Conservation (phyloP, 768 basidiomycete species). For the Russula earlei region DNA sequence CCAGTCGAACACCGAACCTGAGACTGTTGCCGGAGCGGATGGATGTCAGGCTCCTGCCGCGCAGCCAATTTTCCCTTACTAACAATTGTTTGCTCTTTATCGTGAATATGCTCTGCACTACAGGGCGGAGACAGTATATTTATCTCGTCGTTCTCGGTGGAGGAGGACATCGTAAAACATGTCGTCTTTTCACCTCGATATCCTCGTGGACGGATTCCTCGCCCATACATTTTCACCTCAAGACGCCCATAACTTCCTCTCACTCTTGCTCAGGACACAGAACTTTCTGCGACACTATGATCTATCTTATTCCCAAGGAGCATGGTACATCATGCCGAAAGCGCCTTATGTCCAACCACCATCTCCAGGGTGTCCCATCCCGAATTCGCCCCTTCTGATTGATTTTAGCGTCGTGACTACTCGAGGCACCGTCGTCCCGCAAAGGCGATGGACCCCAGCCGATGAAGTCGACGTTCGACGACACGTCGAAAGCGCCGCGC, state of each 20-base stretch:
- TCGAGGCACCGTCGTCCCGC: conserved; percentile 1
- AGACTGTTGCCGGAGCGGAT: no score
- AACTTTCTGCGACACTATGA: background rate
- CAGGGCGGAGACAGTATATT: no score
- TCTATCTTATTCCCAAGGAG: background rate
- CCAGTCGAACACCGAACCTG: no score
- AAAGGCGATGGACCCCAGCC: conserved; percentile 4
- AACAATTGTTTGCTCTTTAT: no score
- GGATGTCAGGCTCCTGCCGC: no score
- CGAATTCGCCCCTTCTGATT: background rate
- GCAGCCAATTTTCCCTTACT: no score
- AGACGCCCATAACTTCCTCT: background rate
- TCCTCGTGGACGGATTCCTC: background rate
- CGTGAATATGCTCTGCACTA: no score
- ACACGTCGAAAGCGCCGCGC: background rate
- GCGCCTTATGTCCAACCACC: background rate
- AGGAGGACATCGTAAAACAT: no score
- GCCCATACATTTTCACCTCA: background rate
- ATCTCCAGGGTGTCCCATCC: background rate
- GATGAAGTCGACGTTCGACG: conserved; percentile 7
- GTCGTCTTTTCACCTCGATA: background rate
- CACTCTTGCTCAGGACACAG: background rate
- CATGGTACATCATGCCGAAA: background rate
- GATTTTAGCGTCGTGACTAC: background rate
- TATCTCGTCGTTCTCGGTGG: no score